phyloP scores from a whole-genome alignment of 148 eudicot genomes.

The Fallopia convolvulus region DNA sequence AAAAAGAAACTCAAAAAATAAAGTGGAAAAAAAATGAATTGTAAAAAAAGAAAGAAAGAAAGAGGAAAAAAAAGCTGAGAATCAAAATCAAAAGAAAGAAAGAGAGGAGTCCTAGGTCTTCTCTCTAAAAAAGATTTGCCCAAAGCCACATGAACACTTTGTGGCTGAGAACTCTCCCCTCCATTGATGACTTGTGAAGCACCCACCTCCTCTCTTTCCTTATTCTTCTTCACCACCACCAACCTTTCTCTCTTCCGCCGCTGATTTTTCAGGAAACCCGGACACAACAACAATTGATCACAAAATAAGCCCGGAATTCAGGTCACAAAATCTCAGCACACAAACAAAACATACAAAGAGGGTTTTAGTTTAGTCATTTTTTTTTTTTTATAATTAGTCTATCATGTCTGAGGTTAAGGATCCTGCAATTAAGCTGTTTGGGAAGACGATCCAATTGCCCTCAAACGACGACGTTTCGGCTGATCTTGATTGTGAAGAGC shows the following conservation, averaged over 20 bases:
- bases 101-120: slow-evolving; percentile 4
- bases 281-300: neutral
- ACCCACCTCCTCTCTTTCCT: slow-evolving; percentile 7
- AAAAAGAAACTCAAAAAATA: neutral
- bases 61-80: neutral
- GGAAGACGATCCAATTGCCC: slow-evolving; percentile 44
- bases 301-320: neutral
- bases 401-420: slow-evolving; percentile 33
- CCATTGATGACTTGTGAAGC: slow-evolving; percentile 43
- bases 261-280: neutral
- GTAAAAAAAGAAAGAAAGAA: neutral
- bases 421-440: slow-evolving; percentile 75
- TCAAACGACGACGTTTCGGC: slow-evolving; percentile 4
- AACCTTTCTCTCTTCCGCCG: neutral
- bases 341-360: neutral
- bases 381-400: neutral
- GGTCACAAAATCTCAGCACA: neutral
- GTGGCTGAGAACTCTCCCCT: slow-evolving; percentile 47
- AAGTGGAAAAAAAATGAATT: neutral
- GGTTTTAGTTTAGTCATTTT: neutral
- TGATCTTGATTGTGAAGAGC: slow-evolving; percentile 18
- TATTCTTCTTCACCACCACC: neutral
- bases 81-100: slow-evolving; percentile 2
- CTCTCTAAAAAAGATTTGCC: slow-evolving; percentile 19
- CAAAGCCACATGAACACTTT: slow-evolving; percentile 37